Base-by-base conservation (phyloP, 768 basidiomycete genomes). In the Lactarius trivialis region DNA sequence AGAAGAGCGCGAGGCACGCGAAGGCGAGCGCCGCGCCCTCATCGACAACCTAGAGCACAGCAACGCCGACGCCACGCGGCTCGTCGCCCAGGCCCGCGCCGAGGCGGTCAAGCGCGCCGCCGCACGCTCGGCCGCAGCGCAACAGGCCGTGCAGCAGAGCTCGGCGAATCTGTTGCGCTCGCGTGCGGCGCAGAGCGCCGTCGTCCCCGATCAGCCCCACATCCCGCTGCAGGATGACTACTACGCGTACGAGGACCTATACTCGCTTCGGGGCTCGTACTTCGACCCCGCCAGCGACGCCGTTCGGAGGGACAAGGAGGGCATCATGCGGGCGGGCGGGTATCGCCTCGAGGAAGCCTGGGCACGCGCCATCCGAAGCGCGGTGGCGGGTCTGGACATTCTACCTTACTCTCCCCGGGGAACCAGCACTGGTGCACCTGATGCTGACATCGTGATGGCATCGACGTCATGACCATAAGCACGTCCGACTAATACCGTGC, bases 1-100 rank as follows among this genome's bases (percentile, higher is more conserved):
- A 66, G 81, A 88, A 58, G 89, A 91, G 73, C 82, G 89, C 30
- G 81, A 85, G 68, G 89, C 88, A 68, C 82, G 83, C 63, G 88
- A 90, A 72, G 84, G 85, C 57, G 85, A 82, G 51, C 79, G 79
- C 64, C 79, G 82, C 53, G 86, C 85, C 66, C 85, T 94, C 67
- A 90, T 94, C 67, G 86, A 92, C 76, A 83, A 83, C 59, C 79
- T 94, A 55, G 91, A 92, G 71, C 84, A 86, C 14, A 89, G 87
- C 66, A 82, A 84, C 68, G 84, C 84, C 61, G 82, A 86, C 67
- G 89, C 90, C 2, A 73, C 77, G 12, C 84, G 84, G 68, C 79
- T 91, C 63, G 81, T 92, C 53, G 87, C 85, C 17, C 85, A 81
- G 69, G 83, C 84, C 45, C 82, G 84, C 24, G 83, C 82, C 26